Percentiles rank a stretch among this genome's conserved stretches.
Evolutionary conservation across 805 yeast species (phyloP).

Genomic region (Cyberlindnera galapagoensis): DNA sequence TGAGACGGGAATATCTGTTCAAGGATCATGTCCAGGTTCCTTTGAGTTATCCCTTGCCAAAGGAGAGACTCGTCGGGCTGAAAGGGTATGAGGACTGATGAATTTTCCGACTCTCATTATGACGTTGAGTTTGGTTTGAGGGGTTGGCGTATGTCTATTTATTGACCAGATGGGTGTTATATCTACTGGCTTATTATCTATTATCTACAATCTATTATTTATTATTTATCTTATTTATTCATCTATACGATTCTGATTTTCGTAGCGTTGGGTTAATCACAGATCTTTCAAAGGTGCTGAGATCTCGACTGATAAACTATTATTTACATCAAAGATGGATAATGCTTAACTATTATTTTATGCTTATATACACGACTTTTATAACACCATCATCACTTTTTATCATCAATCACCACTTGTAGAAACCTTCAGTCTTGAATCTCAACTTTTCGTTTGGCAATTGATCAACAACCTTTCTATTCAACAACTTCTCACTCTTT

Average conservation of each 20-base stretch:
- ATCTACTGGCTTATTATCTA: no score
- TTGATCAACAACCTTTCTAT: slow-evolving; percentile 47
- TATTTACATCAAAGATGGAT: no score
- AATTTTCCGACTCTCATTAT: no score
- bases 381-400: no score
- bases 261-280: no score
- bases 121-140: no score
- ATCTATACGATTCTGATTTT: no score
- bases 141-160: no score
- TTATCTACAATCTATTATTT: slow-evolving; percentile 1
- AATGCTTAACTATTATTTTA: no score
- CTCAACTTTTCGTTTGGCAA: slow-evolving; percentile 39
- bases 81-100: slow-evolving; percentile 50
- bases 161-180: no score
- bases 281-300: no score
- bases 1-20: slow-evolving; percentile 63
- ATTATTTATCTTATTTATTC: slow-evolving; percentile 4
- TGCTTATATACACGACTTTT: slow-evolving; percentile 1
- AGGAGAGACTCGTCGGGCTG: slow-evolving; percentile 41
- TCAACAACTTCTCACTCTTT: slow-evolving; percentile 37
- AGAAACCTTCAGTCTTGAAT: slow-evolving; percentile 44
- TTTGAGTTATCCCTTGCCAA: slow-evolving; percentile 42
- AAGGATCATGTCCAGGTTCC: slow-evolving; percentile 65
- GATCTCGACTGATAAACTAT: no score
- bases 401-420: slow-evolving; percentile 55